Base-by-base conservation (phyloP, 345 rosid genomes). In the Citrus unshiu region DNA sequence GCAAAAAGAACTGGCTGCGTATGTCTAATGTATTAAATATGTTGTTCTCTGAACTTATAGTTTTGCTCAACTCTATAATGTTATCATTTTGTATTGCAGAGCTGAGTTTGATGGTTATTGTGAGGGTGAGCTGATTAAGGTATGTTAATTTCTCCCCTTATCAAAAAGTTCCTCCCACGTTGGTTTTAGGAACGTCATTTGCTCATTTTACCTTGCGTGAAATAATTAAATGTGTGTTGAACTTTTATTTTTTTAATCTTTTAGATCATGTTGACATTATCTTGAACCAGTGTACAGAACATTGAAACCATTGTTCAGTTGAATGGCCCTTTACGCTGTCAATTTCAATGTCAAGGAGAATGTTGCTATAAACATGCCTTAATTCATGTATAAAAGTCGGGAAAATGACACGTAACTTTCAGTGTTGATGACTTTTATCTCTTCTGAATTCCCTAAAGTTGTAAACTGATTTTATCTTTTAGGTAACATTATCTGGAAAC, bases 91-190 rank as follows among this genome's bases (percentile, higher is more conserved):
- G 19, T 40, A 49, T 78, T 90, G 60, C 92, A 95, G 98, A 72
- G 92, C 97, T 32, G 98, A 95, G 77, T 93, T 95, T 82, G 98
- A 95, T 88, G 98, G 98, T 82, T 93, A 95, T 74, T 93, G 98
- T 81, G 93, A 90, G 89, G 98, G 94, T 66, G 98, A 93, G 86
- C 91, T 95, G 43, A 92, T 95, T 70, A 95, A 93, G 97, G 98
- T 91, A 87, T 70, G 63, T 35, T 78, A n/a, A 25, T 34, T 7
- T 40, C 32, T 30, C 7, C 61, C 57, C 40, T 46, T 32, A 60
- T 63, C 34, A 63, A 63, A 30, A 16, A 13, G 32, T 59, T 56
- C 34, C 58, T 40, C 63, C 30, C 66, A 54, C 61, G 59, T 21
- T 40, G 14, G 24, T 77, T 43, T 29, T 51, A 8, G 58, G 14